Conservation (phyloP, 768 basidiomycete species). For the Leccinum variicolor region DNA sequence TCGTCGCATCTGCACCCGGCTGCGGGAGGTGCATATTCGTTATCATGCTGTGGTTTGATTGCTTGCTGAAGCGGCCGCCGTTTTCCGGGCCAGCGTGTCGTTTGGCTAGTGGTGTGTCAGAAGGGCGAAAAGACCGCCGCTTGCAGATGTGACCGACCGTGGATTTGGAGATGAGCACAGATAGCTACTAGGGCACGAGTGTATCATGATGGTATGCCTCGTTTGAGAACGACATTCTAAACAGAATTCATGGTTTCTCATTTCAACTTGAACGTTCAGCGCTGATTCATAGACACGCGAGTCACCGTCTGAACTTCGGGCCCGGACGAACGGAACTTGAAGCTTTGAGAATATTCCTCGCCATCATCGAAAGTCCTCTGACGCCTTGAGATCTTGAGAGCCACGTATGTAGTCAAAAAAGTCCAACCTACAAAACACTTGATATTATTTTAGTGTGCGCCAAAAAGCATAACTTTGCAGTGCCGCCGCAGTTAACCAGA, state of each 20-base stretch:
- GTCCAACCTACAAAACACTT: too few relatives aligned
- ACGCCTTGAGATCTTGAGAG: too few relatives aligned
- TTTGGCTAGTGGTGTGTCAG: conserved; percentile 34
- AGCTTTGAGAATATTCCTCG: conserved; percentile 32
- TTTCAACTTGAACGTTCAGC: too few relatives aligned
- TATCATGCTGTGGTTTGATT: conserved; percentile 41
- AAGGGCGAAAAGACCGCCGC: neutral
- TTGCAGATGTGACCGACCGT: conserved; percentile 41
- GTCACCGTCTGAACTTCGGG: conserved; percentile 34
- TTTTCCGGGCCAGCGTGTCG: too few relatives aligned
- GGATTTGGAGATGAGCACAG: conserved; percentile 52
- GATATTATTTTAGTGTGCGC: too few relatives aligned
- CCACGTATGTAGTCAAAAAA: too few relatives aligned
- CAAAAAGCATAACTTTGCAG: too few relatives aligned
- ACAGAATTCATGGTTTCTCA: neutral
- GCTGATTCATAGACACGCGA: conserved; percentile 66
- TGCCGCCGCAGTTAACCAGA: too few relatives aligned
- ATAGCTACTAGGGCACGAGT: conserved; percentile 41
- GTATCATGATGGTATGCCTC: conserved; percentile 20
- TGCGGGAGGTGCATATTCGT: conserved; percentile 46
- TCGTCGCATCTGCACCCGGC: conserved; percentile 60
- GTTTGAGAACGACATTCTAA: neutral
- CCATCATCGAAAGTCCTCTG: conserved; percentile 50
- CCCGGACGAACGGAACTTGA: conserved; percentile 53
- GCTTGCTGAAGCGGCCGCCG: conserved; percentile 26